A percentile compares a stretch with the other conserved stretches of the same genome.
Conservation (phyloP, 2,329 filamentous ascomycete species). For the Ambrosiella cleistominuta region DNA sequence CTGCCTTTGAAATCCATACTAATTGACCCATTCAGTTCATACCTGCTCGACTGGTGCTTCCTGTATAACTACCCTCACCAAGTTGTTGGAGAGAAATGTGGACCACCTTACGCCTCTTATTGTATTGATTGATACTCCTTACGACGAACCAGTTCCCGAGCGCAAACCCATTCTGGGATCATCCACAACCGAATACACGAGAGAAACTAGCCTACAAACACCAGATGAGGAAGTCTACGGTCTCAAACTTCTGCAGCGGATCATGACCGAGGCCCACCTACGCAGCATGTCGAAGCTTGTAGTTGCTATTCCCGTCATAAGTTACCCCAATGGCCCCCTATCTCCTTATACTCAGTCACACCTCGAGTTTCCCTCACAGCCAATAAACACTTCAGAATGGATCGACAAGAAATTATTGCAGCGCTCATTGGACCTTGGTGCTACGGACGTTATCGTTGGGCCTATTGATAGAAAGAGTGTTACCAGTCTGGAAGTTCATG, state of each 20-base stretch:
- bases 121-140: slow-evolving; percentile 38
- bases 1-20: background rate
- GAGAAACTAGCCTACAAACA: slow-evolving; percentile 21
- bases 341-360: slow-evolving; percentile 18
- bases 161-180: slow-evolving; percentile 22
- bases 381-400: slow-evolving; percentile 20
- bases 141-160: slow-evolving; percentile 28
- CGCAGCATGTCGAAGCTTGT: slow-evolving; percentile 38
- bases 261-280: slow-evolving; percentile 39
- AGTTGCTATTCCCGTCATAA: slow-evolving; percentile 37
- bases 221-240: slow-evolving; percentile 36
- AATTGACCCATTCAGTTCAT: slow-evolving; percentile 26
- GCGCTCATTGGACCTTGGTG: slow-evolving; percentile 68
- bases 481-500: slow-evolving; percentile 62
- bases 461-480: slow-evolving; percentile 60
- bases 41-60: slow-evolving; percentile 35
- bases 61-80: slow-evolving; percentile 35
- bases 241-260: slow-evolving; percentile 34
- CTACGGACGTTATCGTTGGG: slow-evolving; percentile 67
- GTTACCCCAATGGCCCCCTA: slow-evolving; percentile 20
- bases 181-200: slow-evolving; percentile 19
- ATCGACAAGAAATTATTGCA: slow-evolving; percentile 34
- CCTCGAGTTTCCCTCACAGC: slow-evolving; percentile 15
- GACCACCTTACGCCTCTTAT: slow-evolving; percentile 37
- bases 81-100: slow-evolving; percentile 34